phyloP scores from a whole-genome alignment of 2,329 filamentous ascomycete species.

The Ophiostoma piceae region DNA sequence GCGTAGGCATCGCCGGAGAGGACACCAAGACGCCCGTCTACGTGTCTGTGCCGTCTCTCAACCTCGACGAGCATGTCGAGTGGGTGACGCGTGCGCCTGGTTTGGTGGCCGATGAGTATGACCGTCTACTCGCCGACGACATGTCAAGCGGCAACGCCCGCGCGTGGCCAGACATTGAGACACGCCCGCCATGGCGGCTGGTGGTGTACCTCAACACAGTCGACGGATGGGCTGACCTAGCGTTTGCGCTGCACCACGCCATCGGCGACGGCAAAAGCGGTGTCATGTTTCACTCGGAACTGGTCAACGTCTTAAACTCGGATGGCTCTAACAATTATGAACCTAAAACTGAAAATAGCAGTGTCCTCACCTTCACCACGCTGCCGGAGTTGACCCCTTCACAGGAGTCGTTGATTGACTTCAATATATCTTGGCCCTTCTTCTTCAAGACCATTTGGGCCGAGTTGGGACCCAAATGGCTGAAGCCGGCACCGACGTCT shows the following conservation, averaged over 20 bases:
- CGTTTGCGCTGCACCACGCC: conserved; percentile 50
- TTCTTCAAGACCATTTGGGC: conserved; percentile 40
- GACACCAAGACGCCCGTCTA: conserved; percentile 42
- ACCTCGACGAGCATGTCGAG: conserved; percentile 42
- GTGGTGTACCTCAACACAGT: conserved; percentile 34
- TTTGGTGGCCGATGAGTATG: conserved; percentile 29
- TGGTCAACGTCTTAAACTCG: conserved; percentile 43
- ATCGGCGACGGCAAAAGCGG: conserved; percentile 49
- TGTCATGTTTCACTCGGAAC: conserved; percentile 44
- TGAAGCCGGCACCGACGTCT: conserved; percentile 29
- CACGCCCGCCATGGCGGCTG: conserved; percentile 45
- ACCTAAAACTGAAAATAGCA: too few species aligned
- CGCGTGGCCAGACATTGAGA: conserved; percentile 39
- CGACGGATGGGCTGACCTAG: conserved; percentile 36
- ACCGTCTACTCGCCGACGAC: conserved; percentile 33
- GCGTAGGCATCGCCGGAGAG: conserved; percentile 45
- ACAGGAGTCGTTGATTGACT: conserved; percentile 40
- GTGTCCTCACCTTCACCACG: conserved; percentile 33
- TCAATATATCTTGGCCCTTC: conserved; percentile 39
- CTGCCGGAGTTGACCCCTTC: conserved; percentile 36
- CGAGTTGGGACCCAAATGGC: conserved; percentile 38
- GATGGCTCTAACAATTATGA: too few species aligned
- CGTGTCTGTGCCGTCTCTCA: conserved; percentile 40
- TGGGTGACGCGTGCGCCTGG: conserved; percentile 30
- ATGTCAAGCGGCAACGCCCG: conserved; percentile 40